Percentiles rank a stretch among this genome's conserved stretches.
Evolutionary conservation across 2,329 filamentous ascomycete genomes (phyloP).

Genomic region (Monosporascus sp.): DNA sequence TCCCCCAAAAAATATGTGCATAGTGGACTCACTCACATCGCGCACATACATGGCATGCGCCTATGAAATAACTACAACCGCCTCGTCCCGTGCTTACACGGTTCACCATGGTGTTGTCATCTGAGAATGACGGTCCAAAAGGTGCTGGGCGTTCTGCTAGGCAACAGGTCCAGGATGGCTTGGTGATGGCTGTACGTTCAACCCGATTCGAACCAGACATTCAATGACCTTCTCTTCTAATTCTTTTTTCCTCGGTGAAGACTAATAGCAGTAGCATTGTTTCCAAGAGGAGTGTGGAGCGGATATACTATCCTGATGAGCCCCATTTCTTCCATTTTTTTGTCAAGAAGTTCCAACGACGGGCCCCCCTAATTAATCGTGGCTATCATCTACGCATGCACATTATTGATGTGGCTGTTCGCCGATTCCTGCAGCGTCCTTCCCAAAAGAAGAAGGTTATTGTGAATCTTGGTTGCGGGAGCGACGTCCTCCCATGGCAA

Average conservation of each 20-base stretch:
- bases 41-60: too few species aligned
- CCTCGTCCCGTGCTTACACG: background rate
- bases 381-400: constrained; percentile 85
- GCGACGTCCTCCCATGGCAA: constrained; percentile 84
- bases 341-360: constrained; percentile 74
- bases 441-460: constrained; percentile 62
- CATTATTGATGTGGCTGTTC: constrained; percentile 70
- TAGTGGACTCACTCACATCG: background rate
- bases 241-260: constrained; percentile 31
- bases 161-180: constrained; percentile 37
- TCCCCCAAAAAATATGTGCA: background rate
- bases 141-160: constrained; percentile 15
- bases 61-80: background rate
- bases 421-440: constrained; percentile 59
- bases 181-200: constrained; percentile 47
- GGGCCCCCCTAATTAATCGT: constrained; percentile 85
- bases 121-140: constrained; percentile 4
- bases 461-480: constrained; percentile 84
- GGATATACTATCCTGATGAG: constrained; percentile 71
- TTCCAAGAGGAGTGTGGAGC: constrained; percentile 89
- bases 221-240: background rate
- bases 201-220: background rate
- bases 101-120: constrained; percentile 10
- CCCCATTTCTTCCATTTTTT: constrained; percentile 85
- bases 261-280: constrained; percentile 91